These are phyloP conservation scores for Rutstroemia sp. DNA, from an alignment of 2,329 filamentous ascomycete genomes.

Conservation along the genomic window DNA sequence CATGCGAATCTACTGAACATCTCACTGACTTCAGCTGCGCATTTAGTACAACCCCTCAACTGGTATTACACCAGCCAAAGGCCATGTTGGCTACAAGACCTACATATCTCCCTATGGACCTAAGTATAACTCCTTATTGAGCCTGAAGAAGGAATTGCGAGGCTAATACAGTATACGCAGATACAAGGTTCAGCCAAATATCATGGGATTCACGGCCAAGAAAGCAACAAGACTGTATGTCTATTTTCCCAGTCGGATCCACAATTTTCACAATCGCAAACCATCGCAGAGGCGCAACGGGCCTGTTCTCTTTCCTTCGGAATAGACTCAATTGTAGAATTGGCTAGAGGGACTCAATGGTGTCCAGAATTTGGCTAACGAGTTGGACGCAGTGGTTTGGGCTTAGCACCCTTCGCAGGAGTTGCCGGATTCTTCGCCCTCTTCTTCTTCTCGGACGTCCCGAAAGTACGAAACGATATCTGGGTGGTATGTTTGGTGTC, in stretches of 20 bases:
- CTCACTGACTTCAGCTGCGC: background rate
- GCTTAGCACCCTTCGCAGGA: constrained; percentile 47
- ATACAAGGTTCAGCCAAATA: constrained; percentile 51
- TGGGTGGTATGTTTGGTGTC: constrained; percentile 39
- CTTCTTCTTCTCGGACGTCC: constrained; percentile 57
- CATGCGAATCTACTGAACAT: background rate
- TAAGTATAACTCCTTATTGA: constrained; percentile 44
- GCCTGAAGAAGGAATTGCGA: background rate
- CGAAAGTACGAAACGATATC: constrained; percentile 51
- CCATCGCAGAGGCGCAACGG: background rate
- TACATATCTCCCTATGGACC: constrained; percentile 60
- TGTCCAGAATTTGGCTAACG: background rate
- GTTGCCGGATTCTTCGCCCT: constrained; percentile 47
- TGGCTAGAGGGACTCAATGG: background rate
- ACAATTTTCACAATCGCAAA: no score
- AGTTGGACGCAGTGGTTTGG: constrained; percentile 39
- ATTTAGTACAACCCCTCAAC: constrained; percentile 17
- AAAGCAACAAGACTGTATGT: constrained; percentile 42
- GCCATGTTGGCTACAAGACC: constrained; percentile 17
- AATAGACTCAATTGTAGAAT: no score
- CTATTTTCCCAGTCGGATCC: background rate
- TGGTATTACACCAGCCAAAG: constrained; percentile 14
- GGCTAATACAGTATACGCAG: constrained; percentile 31
- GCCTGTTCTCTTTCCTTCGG: background rate
- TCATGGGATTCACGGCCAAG: constrained; percentile 45